These are phyloP conservation scores for Comarum palustre DNA, from an alignment of 306 rosid genomes.

Conservation along the genomic window DNA sequence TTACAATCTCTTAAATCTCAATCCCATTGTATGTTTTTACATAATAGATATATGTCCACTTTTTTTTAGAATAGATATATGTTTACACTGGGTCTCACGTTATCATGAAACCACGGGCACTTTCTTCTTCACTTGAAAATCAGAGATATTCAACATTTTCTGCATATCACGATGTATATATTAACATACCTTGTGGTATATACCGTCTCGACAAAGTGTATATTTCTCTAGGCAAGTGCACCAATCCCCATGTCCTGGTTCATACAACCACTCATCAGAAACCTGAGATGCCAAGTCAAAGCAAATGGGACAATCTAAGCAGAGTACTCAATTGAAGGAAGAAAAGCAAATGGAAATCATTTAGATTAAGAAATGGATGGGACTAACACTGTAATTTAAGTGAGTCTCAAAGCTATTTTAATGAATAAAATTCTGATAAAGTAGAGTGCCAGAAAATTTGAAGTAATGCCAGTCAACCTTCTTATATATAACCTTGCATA, in stretches of 20 bases:
- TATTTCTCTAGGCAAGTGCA: slow-evolving; percentile 83
- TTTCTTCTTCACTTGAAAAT: background rate
- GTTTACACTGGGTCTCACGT: background rate
- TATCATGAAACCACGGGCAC: background rate
- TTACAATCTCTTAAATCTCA: background rate
- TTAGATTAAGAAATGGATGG: background rate
- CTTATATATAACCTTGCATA: slow-evolving; percentile 69
- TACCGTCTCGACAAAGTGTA: slow-evolving; percentile 83
- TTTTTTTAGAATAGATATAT: background rate
- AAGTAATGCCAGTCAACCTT: slow-evolving; percentile 53
- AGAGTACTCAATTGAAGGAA: slow-evolving; percentile 2
- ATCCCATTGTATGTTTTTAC: background rate
- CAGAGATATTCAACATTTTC: background rate
- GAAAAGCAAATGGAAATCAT: background rate
- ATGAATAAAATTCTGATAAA: background rate
- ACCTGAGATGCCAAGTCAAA: slow-evolving; percentile 47
- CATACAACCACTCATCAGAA: slow-evolving; percentile 94
- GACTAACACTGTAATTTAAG: background rate
- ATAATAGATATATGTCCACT: background rate
- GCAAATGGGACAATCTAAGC: background rate
- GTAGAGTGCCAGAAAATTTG: background rate
- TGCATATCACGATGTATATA: slow-evolving; percentile 12
- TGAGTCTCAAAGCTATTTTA: slow-evolving; percentile 5
- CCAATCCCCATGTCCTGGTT: slow-evolving; percentile 99
- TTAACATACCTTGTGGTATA: slow-evolving; percentile 87